These are phyloP conservation scores for Hypericum perforatum DNA, from an alignment of 345 rosid species.

Conservation along the genomic window DNA sequence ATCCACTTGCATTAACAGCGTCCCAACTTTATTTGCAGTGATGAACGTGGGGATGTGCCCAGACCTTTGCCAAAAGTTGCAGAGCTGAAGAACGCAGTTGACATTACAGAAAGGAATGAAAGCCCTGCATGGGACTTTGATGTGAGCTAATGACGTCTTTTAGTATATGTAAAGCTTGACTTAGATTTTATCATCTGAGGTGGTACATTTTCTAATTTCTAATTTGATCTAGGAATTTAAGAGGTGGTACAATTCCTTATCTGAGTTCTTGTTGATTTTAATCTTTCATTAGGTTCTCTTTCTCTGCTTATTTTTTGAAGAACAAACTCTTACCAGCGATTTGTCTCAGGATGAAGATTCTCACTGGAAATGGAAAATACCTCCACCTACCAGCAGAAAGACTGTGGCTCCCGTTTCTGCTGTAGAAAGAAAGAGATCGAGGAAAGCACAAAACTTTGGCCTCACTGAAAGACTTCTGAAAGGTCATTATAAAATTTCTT, in stretches of 20 bases:
- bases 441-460: slow-evolving; percentile 15
- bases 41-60: slow-evolving; percentile 60
- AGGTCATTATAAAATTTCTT: slow-evolving; percentile 18
- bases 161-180: neutral
- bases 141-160: slow-evolving; percentile 24
- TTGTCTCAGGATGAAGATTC: slow-evolving; percentile 30
- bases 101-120: slow-evolving; percentile 42
- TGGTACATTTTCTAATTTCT: no score
- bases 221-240: no score
- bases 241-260: no score
- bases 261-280: no score
- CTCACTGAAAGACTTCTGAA: slow-evolving; percentile 30
- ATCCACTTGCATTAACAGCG: neutral
- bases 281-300: neutral
- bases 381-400: slow-evolving; percentile 47
- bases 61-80: slow-evolving; percentile 45
- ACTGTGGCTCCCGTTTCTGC: slow-evolving; percentile 12
- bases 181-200: no score
- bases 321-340: neutral
- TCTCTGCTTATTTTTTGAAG: neutral
- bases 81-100: slow-evolving; percentile 44
- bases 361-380: slow-evolving; percentile 54
- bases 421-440: slow-evolving; percentile 22
- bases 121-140: slow-evolving; percentile 70
- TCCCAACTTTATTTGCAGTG: slow-evolving; percentile 27